These are phyloP conservation scores for Medicago lupulina DNA, from an alignment of 306 rosid genomes.

Conservation along the genomic window DNA sequence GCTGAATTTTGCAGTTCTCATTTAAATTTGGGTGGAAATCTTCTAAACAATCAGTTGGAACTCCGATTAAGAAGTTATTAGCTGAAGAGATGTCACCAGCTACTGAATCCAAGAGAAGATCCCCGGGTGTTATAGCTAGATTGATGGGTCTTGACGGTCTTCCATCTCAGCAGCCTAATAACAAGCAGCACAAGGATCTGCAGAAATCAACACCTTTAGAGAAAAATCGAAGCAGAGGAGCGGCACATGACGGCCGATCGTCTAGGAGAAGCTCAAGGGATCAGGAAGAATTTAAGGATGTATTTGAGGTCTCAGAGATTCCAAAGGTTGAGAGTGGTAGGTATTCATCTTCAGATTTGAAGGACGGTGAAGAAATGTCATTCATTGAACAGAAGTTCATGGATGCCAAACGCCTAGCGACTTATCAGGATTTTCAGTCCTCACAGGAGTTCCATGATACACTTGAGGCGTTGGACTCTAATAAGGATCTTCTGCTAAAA, in stretches of 20 bases:
- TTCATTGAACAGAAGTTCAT: constrained; percentile 84
- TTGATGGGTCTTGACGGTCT: constrained; percentile 98
- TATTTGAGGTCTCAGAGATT: constrained; percentile 80
- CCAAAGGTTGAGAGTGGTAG: constrained; percentile 60
- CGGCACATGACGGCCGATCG: constrained; percentile 46
- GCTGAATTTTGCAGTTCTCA: constrained; percentile 62
- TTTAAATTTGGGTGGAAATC: constrained; percentile 65
- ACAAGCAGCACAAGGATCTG: constrained; percentile 56
- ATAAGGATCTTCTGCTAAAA: constrained; percentile 81
- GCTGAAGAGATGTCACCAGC: constrained; percentile 78
- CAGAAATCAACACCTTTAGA: constrained; percentile 46
- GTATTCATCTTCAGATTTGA: constrained; percentile 59
- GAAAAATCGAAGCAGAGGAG: constrained; percentile 51
- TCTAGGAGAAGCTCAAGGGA: constrained; percentile 72
- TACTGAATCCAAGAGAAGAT: constrained; percentile 65
- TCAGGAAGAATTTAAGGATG: constrained; percentile 87
- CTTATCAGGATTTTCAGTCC: constrained; percentile 71
- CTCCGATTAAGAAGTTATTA: constrained; percentile 77
- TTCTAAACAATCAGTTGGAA: constrained; percentile 61
- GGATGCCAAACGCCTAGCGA: constrained; percentile 88
- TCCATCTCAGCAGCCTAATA: constrained; percentile 65
- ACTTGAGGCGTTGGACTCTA: constrained; percentile 84
- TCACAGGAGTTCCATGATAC: constrained; percentile 79
- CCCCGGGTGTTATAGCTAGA: constrained; percentile 83
- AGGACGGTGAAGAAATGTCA: constrained; percentile 72